phyloP scores from a whole-genome alignment of 257 asterid genomes.

The Primulina tabacum region DNA sequence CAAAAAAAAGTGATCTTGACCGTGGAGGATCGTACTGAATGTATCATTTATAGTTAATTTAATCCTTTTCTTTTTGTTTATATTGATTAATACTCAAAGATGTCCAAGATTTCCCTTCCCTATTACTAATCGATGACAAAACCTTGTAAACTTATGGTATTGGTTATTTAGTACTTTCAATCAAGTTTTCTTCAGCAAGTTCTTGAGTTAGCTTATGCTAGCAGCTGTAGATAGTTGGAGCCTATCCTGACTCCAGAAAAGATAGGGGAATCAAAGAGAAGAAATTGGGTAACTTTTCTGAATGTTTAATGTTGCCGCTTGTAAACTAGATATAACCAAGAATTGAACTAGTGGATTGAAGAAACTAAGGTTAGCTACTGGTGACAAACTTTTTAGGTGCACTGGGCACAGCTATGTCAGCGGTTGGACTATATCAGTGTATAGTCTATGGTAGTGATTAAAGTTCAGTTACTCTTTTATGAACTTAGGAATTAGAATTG shows the following conservation, averaged over 20 bases:
- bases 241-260: not conserved
- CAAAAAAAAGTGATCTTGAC: not conserved
- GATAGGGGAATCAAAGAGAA: not conserved
- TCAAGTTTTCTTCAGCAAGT: not conserved
- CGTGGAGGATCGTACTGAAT: not conserved
- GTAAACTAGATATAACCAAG: not conserved
- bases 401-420: not conserved
- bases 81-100: not conserved
- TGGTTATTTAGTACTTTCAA: not conserved
- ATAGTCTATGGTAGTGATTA: not conserved
- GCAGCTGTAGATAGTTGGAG: not conserved
- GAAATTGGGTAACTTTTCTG: not conserved
- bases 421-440: not conserved
- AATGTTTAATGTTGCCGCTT: not conserved
- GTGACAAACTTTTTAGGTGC: not conserved
- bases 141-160: not conserved
- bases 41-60: conserved; percentile 15
- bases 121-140: not conserved
- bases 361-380: too few relatives aligned
- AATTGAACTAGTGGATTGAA: not conserved
- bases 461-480: not conserved
- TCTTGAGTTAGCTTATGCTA: not conserved
- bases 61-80: not conserved
- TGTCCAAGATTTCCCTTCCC: not conserved
- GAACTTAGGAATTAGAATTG: not conserved